Base-by-base conservation (phyloP, 208 protist genomes). In the Leptomonas seymouri region DNA sequence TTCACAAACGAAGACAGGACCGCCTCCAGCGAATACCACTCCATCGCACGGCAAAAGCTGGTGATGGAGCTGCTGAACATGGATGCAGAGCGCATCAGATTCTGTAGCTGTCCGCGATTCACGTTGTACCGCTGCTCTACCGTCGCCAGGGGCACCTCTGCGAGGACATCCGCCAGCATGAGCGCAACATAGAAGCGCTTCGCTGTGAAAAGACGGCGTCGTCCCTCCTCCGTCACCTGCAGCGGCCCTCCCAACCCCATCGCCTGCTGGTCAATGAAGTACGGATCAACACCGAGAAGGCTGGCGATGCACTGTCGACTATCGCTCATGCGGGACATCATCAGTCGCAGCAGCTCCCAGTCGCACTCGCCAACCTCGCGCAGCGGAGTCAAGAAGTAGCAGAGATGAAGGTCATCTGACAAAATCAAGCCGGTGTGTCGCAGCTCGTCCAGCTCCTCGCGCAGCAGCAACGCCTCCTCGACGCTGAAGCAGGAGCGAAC, bases 21-120 rank as follows among this genome's bases (percentile, higher is more conserved):
- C 48, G 93, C 85, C 78, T 93, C 88, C 15, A 97, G 79, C 18
- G 87, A 83, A 69, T 80, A 96, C 93, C 91, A 97, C 79, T 91
- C 88, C 81, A 98, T 94, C 2, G 88, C 86, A 9, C 85, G 82
- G 67, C 90, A 95, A 66, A 98, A 98, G 61, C 72, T 85, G 5
- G 85, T 90, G 67, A 98, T 96, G 74, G 82, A 87, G 81, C 84
- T 84, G 66, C 87, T 91, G 70, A 97, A 97, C 65, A 94, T 92
- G 9, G 87, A 85, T 20, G 90, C 91, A 2, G 84, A 86, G 3
- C 85, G 78, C 90, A 95, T 91, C 20, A 97, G 69, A 34, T 59
- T 82, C 76, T 98, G 93, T 67, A 98, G 67, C 65, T 92, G 81
- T 1, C 93, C 92, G 4, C 88, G 83, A n/a, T 67, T 90, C 27